Evolutionary conservation across 345 rosid species (phyloP).

Genomic region (Populus euphratica): DNA sequence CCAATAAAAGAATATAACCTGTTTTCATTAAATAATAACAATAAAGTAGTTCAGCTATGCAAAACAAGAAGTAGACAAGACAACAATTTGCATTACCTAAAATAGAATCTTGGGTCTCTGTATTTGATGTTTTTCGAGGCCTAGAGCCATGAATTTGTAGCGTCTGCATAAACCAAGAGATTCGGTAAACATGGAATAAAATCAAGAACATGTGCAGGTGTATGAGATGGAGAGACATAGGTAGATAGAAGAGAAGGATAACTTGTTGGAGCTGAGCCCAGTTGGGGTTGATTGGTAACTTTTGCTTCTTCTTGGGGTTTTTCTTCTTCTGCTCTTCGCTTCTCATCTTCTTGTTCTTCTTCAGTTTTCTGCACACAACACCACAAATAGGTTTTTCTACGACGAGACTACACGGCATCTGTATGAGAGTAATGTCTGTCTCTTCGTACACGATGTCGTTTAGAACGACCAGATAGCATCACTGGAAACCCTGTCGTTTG

Average conservation of each 20-base stretch:
- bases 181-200: not conserved
- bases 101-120: constrained; percentile 38
- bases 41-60: not conserved
- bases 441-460: no score
- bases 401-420: not conserved
- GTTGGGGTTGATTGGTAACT: constrained; percentile 54
- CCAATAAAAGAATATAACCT: not conserved
- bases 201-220: not conserved
- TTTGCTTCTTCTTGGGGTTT: constrained; percentile 36
- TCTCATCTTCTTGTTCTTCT: constrained; percentile 24
- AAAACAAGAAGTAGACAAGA: not conserved
- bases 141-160: constrained; percentile 41
- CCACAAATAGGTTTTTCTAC: not conserved
- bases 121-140: constrained; percentile 17
- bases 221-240: not conserved
- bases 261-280: constrained; percentile 87
- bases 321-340: constrained; percentile 32
- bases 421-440: no score
- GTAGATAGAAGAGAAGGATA: constrained; percentile 7
- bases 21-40: not conserved
- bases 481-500: no score
- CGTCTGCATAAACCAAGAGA: constrained; percentile 39
- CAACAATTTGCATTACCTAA: constrained; percentile 39
- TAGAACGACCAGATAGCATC: not conserved
- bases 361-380: not conserved